These are phyloP conservation scores for Grosmannia serpens DNA, from an alignment of 2,329 filamentous ascomycete species.

Conservation along the genomic window DNA sequence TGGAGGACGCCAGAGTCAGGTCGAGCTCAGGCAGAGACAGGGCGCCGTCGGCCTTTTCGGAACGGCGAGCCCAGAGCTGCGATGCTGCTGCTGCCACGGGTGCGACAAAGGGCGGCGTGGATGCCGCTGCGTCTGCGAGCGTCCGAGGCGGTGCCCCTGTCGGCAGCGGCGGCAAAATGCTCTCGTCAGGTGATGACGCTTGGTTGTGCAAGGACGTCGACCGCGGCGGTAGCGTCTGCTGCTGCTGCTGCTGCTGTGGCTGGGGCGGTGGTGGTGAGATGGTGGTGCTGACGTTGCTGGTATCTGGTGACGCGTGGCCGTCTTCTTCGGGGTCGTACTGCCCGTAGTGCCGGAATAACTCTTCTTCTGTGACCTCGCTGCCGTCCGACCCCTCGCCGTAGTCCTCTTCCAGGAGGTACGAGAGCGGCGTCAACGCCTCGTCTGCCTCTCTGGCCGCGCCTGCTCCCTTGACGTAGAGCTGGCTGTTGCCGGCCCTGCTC, in stretches of 20 bases:
- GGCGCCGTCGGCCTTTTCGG: conserved; percentile 34
- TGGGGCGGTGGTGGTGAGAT: neutral
- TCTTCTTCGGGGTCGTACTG: neutral
- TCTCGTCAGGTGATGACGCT: neutral
- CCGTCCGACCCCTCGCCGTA: conserved; percentile 4
- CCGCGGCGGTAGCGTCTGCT: conserved; percentile 5
- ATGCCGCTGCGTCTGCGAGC: neutral
- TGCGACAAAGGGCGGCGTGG: conserved; percentile 2
- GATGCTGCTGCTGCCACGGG: conserved; percentile 13
- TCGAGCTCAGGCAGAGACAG: conserved; percentile 37
- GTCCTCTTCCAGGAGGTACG: conserved; percentile 8
- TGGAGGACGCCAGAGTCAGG: conserved; percentile 21
- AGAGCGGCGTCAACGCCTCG: conserved; percentile 6
- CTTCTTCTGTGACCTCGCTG: neutral
- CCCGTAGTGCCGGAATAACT: neutral
- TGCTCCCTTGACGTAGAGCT: neutral
- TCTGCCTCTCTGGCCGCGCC: neutral
- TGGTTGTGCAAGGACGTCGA: conserved; percentile 6
- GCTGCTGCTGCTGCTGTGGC: neutral
- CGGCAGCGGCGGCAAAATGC: neutral
- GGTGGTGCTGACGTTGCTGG: neutral
- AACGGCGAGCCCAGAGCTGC: conserved; percentile 39
- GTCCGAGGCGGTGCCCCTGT: neutral
- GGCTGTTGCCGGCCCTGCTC: neutral
- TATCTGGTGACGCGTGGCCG: neutral